Conservation (phyloP, 1,139 yeast genomes). For the Suhomyces panamericanus region DNA sequence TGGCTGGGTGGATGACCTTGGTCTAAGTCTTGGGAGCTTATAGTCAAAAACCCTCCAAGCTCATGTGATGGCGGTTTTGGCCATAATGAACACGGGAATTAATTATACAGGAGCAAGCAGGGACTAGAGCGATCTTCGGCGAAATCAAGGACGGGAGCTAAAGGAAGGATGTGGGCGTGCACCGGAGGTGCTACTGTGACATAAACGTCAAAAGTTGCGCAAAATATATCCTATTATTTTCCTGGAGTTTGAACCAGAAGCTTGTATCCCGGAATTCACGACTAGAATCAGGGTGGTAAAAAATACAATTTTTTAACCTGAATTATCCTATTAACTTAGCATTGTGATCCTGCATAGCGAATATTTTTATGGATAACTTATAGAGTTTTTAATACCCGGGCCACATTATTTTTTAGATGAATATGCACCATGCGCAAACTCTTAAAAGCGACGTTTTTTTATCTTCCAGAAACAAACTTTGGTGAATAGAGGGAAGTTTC, state of each 20-base stretch:
- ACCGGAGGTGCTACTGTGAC: neutral
- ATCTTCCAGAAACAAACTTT: neutral
- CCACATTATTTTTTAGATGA: constrained; percentile 1
- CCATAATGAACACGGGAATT: too few species aligned
- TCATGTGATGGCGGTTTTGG: too few species aligned
- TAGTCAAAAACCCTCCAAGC: too few species aligned
- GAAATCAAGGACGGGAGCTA: neutral
- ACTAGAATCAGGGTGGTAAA: neutral
- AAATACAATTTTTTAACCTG: neutral
- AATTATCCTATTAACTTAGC: neutral
- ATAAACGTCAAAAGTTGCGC: neutral
- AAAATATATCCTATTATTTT: too few species aligned
- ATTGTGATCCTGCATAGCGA: neutral
- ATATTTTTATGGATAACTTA: neutral
- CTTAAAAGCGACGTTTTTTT: constrained; percentile 5
- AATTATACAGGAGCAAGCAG: neutral
- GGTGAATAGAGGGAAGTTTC: neutral
- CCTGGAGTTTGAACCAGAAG: too few species aligned
- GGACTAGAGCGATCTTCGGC: neutral
- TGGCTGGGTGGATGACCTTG: too few species aligned
- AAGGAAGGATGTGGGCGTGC: neutral
- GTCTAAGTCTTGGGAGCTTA: too few species aligned
- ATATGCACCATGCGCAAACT: constrained; percentile 11
- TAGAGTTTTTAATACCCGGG: neutral
- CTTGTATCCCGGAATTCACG: neutral